These are phyloP conservation scores for Xylaria longipes DNA, from an alignment of 495 filamentous ascomycete genomes.

Conservation along the genomic window DNA sequence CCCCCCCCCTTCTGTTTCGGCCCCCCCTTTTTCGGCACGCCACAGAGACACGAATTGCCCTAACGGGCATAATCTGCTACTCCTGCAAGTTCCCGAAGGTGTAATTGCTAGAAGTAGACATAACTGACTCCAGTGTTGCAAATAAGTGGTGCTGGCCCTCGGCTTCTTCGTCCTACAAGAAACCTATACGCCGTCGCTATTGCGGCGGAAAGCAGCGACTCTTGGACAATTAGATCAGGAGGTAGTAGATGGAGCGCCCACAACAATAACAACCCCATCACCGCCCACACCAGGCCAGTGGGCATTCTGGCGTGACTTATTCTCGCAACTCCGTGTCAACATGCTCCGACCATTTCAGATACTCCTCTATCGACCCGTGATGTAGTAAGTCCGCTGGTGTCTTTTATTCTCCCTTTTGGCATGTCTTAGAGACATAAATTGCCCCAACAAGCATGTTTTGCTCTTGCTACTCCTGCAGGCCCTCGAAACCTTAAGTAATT, in stretches of 20 bases:
- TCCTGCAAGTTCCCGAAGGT: neutral
- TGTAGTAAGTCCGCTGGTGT: too few species aligned
- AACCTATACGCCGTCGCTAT: constrained; percentile 43
- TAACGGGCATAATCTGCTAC: neutral
- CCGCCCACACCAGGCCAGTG: constrained; percentile 41
- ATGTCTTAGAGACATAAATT: too few species aligned
- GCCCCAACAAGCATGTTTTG: too few species aligned
- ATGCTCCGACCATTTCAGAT: constrained; percentile 67
- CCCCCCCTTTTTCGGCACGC: too few species aligned
- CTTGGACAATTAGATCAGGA: neutral
- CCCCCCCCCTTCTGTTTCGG: too few species aligned
- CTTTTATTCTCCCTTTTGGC: too few species aligned
- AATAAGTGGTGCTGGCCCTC: constrained; percentile 36
- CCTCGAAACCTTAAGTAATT: too few species aligned
- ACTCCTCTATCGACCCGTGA: constrained; percentile 60
- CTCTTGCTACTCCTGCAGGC: too few species aligned
- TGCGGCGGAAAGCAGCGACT: constrained; percentile 30
- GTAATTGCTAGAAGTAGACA: neutral
- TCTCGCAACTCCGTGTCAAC: constrained; percentile 48
- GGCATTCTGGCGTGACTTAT: constrained; percentile 28
- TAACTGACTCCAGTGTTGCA: neutral
- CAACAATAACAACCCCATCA: constrained; percentile 23
- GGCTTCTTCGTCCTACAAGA: constrained; percentile 52
- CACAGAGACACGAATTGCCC: neutral
- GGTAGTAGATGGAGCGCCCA: neutral